These are phyloP conservation scores for Jamesozyma piceae DNA, from an alignment of 805 yeast species.

Conservation along the genomic window DNA sequence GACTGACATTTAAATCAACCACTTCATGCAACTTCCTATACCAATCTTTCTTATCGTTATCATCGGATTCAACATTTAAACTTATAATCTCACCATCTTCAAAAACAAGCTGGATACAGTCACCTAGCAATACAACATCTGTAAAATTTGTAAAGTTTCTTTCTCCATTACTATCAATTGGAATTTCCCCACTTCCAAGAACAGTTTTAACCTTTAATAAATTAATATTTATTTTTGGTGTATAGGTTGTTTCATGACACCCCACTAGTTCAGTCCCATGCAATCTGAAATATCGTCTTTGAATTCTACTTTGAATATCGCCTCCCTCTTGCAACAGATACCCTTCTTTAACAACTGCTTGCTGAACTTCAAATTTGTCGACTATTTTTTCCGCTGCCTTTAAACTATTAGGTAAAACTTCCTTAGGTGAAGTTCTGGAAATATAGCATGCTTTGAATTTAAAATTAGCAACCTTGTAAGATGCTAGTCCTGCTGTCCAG, in stretches of 20 bases:
- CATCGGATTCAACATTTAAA: constrained; percentile 64
- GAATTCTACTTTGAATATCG: constrained; percentile 44
- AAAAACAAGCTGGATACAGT: constrained; percentile 67
- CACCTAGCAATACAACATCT: constrained; percentile 42
- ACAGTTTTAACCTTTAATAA: constrained; percentile 50
- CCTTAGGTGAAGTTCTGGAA: constrained; percentile 52
- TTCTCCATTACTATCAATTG: constrained; percentile 15
- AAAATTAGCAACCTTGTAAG: constrained; percentile 55
- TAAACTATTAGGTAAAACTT: constrained; percentile 61
- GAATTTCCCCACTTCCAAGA: constrained; percentile 25
- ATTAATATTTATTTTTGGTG: constrained; percentile 68
- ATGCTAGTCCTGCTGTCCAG: constrained; percentile 47
- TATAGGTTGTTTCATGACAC: constrained; percentile 57
- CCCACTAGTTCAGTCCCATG: constrained; percentile 66
- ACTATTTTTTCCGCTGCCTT: constrained; percentile 40
- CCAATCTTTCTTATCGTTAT: constrained; percentile 58
- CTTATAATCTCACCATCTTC: constrained; percentile 73
- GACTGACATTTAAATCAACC: constrained; percentile 44
- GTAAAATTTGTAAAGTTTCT: constrained; percentile 63
- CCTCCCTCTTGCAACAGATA: constrained; percentile 85
- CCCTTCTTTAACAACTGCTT: constrained; percentile 44
- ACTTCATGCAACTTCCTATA: constrained; percentile 46
- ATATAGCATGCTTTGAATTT: constrained; percentile 60
- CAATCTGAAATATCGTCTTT: constrained; percentile 63
- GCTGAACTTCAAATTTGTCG: constrained; percentile 30